phyloP scores from a whole-genome alignment of 106 monocot species.

The Dendrobium chrysotoxum region DNA sequence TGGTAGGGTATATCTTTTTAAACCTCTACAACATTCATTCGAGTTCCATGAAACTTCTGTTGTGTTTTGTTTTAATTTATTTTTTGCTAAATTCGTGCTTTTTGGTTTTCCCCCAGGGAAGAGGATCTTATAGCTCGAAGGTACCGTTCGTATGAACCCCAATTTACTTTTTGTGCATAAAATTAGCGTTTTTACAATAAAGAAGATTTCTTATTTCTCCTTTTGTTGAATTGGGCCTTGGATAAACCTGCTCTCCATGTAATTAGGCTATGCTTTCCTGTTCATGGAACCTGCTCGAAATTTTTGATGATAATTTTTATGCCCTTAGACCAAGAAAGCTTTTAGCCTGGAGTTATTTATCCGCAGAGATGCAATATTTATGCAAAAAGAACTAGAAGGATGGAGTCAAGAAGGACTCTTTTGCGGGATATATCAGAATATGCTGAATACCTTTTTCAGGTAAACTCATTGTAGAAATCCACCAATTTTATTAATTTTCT shows the following conservation, averaged over 20 bases:
- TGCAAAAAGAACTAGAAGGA: conserved; percentile 31
- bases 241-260: background rate
- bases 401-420: conserved; percentile 37
- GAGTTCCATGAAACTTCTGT: background rate
- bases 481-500: background rate
- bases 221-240: background rate
- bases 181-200: background rate
- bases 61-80: background rate
- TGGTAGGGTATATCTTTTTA: background rate
- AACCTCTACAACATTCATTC: background rate
- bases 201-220: background rate
- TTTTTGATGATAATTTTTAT: background rate
- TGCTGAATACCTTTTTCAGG: conserved; percentile 60
- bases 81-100: background rate
- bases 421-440: conserved; percentile 38
- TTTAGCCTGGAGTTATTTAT: background rate
- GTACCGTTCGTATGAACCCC: background rate
- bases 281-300: background rate
- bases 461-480: background rate
- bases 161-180: background rate
- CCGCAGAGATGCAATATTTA: conserved; percentile 44
- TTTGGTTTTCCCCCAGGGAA: conserved; percentile 6
- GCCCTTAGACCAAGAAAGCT: background rate
- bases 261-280: background rate
- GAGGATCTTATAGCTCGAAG: conserved; percentile 6